Evolutionary conservation across 208 protist genomes (phyloP), one percentile per base, ranked within the genome.

Genomic region (Acanthamoeba lenticulata): DNA sequence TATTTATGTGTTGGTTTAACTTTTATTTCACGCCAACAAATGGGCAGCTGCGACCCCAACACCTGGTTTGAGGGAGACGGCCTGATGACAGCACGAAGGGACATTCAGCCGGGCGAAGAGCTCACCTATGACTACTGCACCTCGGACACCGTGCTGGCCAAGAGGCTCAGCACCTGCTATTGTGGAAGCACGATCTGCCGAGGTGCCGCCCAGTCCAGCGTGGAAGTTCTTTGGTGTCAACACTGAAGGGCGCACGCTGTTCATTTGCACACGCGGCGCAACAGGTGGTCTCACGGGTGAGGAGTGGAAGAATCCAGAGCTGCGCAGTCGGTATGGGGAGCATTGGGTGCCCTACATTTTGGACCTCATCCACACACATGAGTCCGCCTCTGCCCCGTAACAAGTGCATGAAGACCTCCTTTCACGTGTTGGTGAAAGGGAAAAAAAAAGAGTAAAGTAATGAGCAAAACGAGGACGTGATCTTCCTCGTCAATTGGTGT

Each of bases 31-130:
- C 24, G 0, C 32, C 1, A 34, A n/a, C 6, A 74, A 36, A 38
- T 49, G 32, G 7, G 11, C 49, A 91, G 85, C 9, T 91, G 85
- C 52, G 85, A 91, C 42, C 85, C 85, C 9, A 91, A 91, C 52
- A 91, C 85, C 21, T 91, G 85, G 85, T 91, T 91, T 29, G 85
- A 91, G n/a, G 85, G 85, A 17, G 85, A 91, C 19, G 55, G 60
- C n/a, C 32, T 65, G 44, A 91, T 91, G 60, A 91, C 85, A 7
- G 85, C 85, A 24, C 13, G 85, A 3, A 91, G 85, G 38, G 85
- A 91, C 85, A 91, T 91, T 36, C 85, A 91, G 38, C 85, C 85
- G 60, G 85, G 52, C 29, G 85, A 91, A 38, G 85, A 91, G 60
- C 55, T 91, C 9, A 91, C 85, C 34, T 91, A 91, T 36, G 85